A percentile compares a stretch with the other conserved stretches of the same genome.
Evolutionary conservation across 352 stramenopile genomes (phyloP).

Genomic region (Phytophthora podocarpi): DNA sequence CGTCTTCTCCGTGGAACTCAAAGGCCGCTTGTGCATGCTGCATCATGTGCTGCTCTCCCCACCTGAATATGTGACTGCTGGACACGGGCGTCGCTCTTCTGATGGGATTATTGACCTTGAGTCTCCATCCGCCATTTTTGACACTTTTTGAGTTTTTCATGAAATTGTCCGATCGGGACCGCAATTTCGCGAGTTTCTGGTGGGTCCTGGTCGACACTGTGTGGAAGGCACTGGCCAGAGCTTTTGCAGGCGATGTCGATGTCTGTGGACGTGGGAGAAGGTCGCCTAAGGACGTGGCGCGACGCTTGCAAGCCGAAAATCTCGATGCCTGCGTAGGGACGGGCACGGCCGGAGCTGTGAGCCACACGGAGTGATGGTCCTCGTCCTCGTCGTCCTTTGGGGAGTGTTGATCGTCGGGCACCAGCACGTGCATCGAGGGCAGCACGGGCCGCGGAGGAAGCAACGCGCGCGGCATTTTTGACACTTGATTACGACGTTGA

Average conservation of each 20-base stretch:
- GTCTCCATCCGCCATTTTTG: constrained; percentile 27
- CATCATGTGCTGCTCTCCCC: constrained; percentile 38
- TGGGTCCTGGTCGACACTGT: constrained; percentile 44
- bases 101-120: constrained; percentile 38
- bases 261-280: constrained; percentile 32
- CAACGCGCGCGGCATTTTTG: constrained; percentile 15
- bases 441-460: constrained; percentile 20
- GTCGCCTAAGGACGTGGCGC: constrained; percentile 59
- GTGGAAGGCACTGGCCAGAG: constrained; percentile 50
- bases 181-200: constrained; percentile 45
- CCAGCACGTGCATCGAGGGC: constrained; percentile 14
- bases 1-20: constrained; percentile 77
- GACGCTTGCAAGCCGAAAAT: constrained; percentile 47
- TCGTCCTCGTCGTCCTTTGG: constrained; percentile 13
- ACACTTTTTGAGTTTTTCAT: constrained; percentile 32
- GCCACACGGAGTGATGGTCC: constrained; percentile 19
- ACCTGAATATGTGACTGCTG: constrained; percentile 20
- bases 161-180: constrained; percentile 49
- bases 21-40: constrained; percentile 51
- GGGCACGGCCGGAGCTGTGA: constrained; percentile 11
- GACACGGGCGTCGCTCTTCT: constrained; percentile 12
- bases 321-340: constrained; percentile 3
- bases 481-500: not conserved
- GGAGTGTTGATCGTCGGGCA: not conserved
- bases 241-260: constrained; percentile 37